Percentiles rank a stretch among this genome's conserved stretches.
Evolutionary conservation across 805 yeast genomes (phyloP).

Genomic region (Candida nemodendra): DNA sequence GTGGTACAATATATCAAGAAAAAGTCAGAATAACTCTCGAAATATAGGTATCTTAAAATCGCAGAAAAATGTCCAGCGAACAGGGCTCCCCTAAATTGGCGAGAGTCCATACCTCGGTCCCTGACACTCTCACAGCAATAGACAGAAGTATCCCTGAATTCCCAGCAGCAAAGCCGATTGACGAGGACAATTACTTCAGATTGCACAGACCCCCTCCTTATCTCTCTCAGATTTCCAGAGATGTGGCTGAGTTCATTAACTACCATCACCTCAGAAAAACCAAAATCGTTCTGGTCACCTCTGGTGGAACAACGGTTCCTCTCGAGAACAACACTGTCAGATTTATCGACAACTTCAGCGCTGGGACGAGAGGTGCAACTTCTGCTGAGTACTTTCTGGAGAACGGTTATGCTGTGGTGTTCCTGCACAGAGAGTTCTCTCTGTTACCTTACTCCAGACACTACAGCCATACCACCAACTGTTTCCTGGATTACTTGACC

Average conservation of each 20-base stretch:
- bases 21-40: too few species aligned
- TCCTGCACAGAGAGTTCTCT: slow-evolving; percentile 89
- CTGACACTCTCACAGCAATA: slow-evolving; percentile 70
- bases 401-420: slow-evolving; percentile 87
- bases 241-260: slow-evolving; percentile 60
- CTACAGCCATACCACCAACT: slow-evolving; percentile 78
- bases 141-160: slow-evolving; percentile 74
- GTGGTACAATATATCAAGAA: too few species aligned
- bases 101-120: slow-evolving; percentile 63
- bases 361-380: slow-evolving; percentile 97
- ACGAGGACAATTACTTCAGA: slow-evolving; percentile 75
- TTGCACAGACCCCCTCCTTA: slow-evolving; percentile 74
- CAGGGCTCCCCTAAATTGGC: slow-evolving; percentile 18
- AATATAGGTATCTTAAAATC: too few species aligned
- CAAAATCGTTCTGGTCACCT: slow-evolving; percentile 78
- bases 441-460: slow-evolving; percentile 90
- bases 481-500: slow-evolving; percentile 80
- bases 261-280: slow-evolving; percentile 44
- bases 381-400: slow-evolving; percentile 89
- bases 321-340: slow-evolving; percentile 95
- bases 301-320: slow-evolving; percentile 98
- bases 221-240: slow-evolving; percentile 56
- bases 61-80: not conserved
- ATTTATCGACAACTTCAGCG: slow-evolving; percentile 94
- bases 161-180: slow-evolving; percentile 70